Conservation (phyloP, 2,329 filamentous ascomycete genomes). For the Colletotrichum truncatum region DNA sequence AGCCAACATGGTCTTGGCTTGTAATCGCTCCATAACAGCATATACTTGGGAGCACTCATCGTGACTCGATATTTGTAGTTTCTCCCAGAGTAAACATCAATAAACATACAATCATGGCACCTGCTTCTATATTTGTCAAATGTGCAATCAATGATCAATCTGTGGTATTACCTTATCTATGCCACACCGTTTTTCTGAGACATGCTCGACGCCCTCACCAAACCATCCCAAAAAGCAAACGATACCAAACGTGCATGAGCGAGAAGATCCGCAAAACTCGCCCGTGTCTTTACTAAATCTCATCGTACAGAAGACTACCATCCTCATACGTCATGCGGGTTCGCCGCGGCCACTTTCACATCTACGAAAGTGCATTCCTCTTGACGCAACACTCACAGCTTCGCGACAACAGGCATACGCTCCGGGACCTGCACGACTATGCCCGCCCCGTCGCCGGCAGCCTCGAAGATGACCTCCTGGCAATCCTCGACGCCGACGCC, state of each 20-base stretch:
- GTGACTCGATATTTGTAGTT: no score
- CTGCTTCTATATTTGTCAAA: no score
- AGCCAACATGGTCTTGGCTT: no score
- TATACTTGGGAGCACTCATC: no score
- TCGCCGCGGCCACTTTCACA: not conserved
- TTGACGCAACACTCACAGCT: constrained; percentile 13
- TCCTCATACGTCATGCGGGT: no score
- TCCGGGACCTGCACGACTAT: constrained; percentile 45
- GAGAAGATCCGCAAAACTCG: not conserved
- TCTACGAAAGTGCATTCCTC: not conserved
- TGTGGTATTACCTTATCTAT: not conserved
- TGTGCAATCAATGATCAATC: not conserved
- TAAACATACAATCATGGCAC: no score
- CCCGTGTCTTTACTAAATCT: no score
- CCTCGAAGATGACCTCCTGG: constrained; percentile 72
- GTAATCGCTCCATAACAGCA: no score
- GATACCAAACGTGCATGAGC: not conserved
- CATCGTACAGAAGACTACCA: no score
- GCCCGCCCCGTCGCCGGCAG: constrained; percentile 48
- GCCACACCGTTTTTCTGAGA: not conserved
- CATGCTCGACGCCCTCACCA: not conserved
- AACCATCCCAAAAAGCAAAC: not conserved
- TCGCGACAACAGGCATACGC: constrained; percentile 18
- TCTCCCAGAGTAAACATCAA: no score
- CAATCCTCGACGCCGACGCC: constrained; percentile 86